Base-by-base conservation (phyloP, 2,329 filamentous ascomycete genomes). In the Westerdykella sp. region DNA sequence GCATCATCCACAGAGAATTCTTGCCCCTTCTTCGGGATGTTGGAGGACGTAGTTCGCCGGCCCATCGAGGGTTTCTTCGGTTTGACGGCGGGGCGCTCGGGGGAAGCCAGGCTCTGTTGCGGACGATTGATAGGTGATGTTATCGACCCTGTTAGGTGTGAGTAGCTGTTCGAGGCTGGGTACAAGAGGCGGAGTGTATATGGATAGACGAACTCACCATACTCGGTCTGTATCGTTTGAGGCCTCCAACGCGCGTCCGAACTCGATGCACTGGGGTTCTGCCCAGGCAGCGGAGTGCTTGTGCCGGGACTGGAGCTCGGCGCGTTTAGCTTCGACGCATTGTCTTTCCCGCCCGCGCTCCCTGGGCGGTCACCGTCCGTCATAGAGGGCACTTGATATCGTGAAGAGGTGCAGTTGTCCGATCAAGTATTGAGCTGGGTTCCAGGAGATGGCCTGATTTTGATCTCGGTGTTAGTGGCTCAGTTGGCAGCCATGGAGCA, bases 1-100 rank as follows among this genome's bases (percentile, higher is more conserved):
- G 88, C 89, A 64, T 97, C 91, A 62, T 97, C 90, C 38, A 87
- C 87, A 0, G 90, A 96, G 69, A 95, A 97, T 47, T 91, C 76
- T 49, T 86, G 85, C 23, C 90, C 87, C 42, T 87, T 84, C 62
- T 91, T 81, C 2, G 88, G 89, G 34, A 81, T 81, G 57, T 80
- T 75, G 40, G 71, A 86, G 18, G 87, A 88, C 1, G 87, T 91
- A 45, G 83, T 75, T 48, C 88, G 83, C 54, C 87, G 83, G 45
- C 78, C 66, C 66, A 91, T 79, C 10, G 78, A 70, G 14, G 88
- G 88, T 64, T 91, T 94, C 63, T 80, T 82, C 12, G 81, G 74
- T 44, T 65, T 66, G 21, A 51, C 31, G 4, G 44, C 21, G 7
- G 47, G 41, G 32, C 50, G 50, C 10, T 62, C 59, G 1, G 58